Evolutionary conservation across 2,329 filamentous ascomycete species (phyloP).

Genomic region (Aureobasidium sp.): DNA sequence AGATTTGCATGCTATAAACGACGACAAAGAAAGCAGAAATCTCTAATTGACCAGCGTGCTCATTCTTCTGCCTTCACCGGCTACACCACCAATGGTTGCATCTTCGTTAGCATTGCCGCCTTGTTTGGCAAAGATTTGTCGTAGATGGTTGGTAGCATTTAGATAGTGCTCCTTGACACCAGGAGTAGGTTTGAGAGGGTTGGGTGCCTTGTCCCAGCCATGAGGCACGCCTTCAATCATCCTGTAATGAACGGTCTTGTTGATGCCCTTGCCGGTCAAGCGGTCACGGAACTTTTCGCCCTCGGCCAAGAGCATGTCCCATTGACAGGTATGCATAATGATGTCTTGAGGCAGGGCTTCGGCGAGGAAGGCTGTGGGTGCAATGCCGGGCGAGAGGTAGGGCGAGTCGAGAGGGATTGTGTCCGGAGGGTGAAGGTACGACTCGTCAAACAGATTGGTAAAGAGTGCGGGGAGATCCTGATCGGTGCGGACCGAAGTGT

Average conservation of each 20-base stretch:
- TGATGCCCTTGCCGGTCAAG: slow-evolving; percentile 30
- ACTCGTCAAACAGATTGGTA: slow-evolving; percentile 45
- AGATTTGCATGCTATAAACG: not conserved
- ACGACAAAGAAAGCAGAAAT: not conserved
- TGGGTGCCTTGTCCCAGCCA: slow-evolving; percentile 60
- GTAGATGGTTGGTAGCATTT: slow-evolving; percentile 46
- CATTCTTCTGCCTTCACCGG: slow-evolving; percentile 6
- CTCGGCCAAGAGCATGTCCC: slow-evolving; percentile 59
- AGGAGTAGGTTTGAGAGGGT: slow-evolving; percentile 46
- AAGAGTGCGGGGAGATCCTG: slow-evolving; percentile 44
- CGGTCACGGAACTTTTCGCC: slow-evolving; percentile 54
- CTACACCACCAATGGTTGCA: not conserved
- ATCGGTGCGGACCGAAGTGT: slow-evolving; percentile 45
- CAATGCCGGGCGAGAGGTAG: slow-evolving; percentile 51
- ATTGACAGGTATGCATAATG: slow-evolving; percentile 56
- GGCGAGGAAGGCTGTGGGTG: slow-evolving; percentile 45
- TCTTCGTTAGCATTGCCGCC: not conserved
- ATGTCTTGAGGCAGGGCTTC: slow-evolving; percentile 49
- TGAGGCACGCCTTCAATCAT: slow-evolving; percentile 53
- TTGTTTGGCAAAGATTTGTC: slow-evolving; percentile 32
- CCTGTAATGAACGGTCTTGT: slow-evolving; percentile 50
- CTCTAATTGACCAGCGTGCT: slow-evolving; percentile 9
- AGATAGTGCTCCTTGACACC: slow-evolving; percentile 48
- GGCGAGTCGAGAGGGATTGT: slow-evolving; percentile 46
- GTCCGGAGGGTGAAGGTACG: slow-evolving; percentile 35